Evolutionary conservation across 2,329 filamentous ascomycete species (phyloP).

Genomic region (Botrytis fragariae): DNA sequence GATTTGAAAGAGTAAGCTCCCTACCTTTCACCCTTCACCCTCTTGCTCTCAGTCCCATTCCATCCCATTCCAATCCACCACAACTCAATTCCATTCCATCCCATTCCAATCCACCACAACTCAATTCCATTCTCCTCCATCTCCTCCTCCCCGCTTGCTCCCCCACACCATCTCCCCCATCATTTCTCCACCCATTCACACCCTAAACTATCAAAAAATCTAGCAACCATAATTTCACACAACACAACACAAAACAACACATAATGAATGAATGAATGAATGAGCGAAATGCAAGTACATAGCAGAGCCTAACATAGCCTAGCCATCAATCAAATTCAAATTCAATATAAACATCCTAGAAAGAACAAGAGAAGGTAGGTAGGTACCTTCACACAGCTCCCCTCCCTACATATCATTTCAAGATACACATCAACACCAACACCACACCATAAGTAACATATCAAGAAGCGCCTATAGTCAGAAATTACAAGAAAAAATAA

Average conservation of each 20-base stretch:
- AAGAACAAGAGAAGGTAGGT: not conserved
- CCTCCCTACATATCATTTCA: not conserved
- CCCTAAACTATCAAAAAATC: not conserved
- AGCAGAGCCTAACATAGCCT: not conserved
- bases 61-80: too few relatives aligned
- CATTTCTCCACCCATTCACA: not conserved
- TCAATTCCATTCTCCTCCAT: too few relatives aligned
- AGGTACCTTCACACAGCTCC: not conserved
- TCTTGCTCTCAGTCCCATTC: too few relatives aligned
- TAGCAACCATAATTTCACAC: not conserved
- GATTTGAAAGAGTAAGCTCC: not conserved
- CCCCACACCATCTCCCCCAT: too few relatives aligned
- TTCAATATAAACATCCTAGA: not conserved
- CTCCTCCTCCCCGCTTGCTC: too few relatives aligned
- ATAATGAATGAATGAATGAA: not conserved
- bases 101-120: too few relatives aligned
- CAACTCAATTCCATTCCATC: too few relatives aligned
- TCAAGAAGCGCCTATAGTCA: not conserved
- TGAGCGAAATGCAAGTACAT: not conserved
- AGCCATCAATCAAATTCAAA: not conserved
- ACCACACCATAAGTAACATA: not conserved
- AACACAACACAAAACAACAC: not conserved
- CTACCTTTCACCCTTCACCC: not conserved
- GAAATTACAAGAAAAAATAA: not conserved
- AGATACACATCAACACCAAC: not conserved